Conservation (phyloP, 1,139 yeast genomes). For the Kodamaea plutei region DNA sequence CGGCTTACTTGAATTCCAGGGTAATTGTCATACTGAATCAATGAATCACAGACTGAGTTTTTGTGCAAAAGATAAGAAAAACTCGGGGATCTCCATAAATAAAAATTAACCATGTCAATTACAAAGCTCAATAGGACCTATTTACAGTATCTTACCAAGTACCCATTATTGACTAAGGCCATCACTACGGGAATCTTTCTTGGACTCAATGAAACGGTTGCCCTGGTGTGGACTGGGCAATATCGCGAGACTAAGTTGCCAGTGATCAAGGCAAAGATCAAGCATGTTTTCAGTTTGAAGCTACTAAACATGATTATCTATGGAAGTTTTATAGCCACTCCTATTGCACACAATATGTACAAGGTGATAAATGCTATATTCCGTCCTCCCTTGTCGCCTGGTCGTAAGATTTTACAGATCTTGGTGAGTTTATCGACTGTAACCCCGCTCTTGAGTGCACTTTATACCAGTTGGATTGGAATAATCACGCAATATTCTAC, state of each 20-base stretch:
- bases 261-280: constrained; percentile 17
- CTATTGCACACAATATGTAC: constrained; percentile 65
- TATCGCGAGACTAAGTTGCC: constrained; percentile 18
- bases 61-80: no score
- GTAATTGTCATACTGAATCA: no score
- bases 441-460: constrained; percentile 58
- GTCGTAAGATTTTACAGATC: constrained; percentile 51
- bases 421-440: constrained; percentile 57
- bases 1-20: no score
- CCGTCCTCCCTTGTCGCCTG: constrained; percentile 34
- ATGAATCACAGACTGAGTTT: no score
- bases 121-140: constrained; percentile 26
- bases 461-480: constrained; percentile 55
- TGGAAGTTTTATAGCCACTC: constrained; percentile 69
- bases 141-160: constrained; percentile 34
- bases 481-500: constrained; percentile 34
- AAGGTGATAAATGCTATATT: constrained; percentile 41
- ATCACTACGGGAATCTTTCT: constrained; percentile 56
- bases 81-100: constrained; percentile 1
- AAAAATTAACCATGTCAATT: constrained; percentile 8
- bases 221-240: constrained; percentile 50
- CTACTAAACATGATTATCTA: constrained; percentile 67
- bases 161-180: constrained; percentile 60
- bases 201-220: constrained; percentile 56
- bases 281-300: constrained; percentile 43